Evolutionary conservation across 2,329 filamentous ascomycete genomes (phyloP), one percentile per base, ranked within the genome.

Genomic region (Cordyceps javanica): DNA sequence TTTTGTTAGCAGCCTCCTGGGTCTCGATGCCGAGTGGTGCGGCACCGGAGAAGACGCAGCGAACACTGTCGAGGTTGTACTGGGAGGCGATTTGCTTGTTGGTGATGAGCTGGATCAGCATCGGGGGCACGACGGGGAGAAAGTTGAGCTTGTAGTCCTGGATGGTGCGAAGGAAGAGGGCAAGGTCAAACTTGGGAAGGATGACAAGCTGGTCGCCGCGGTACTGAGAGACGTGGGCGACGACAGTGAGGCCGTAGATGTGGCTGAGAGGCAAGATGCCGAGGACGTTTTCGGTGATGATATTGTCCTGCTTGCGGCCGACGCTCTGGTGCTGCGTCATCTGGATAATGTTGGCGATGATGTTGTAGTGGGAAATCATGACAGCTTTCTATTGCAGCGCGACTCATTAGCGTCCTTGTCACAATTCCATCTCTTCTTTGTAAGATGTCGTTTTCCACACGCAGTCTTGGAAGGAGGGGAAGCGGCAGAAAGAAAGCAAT

Each of bases 331-430:
- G 84, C 0, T 77, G 67, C 7, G 66, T 67, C 56, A 86, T 77
- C 68, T 91, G 88, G 48, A 91, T 66, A 0, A 84, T 80, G 66
- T 92, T 93, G 54, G 89, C 82, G 49, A 93, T 92, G 44, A 92
- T 86, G 62, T 93, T 93, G 38, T 75, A 74, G 68, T 93, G 89
- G 3, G 88, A 89, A 59, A 93, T 89, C 85, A 90, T 91, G 55
- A 92, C 89, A 45, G 88, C 89, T 86, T 91, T 91, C 83, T 89
- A 59, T 10, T n/a, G n/a, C n/a, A n/a, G n/a, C n/a, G n/a, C n/a
- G n/a, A n/a, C 8, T 38, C 3, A 13, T 55, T 34, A 45, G 30
- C 38, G 2, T 8, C 13, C 0, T 34, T 55, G 2, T 55, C 28
- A n/a, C 8, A 13, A 13, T n/a, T n/a, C n/a, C n/a, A n/a, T n/a